Evolutionary conservation across 2,329 filamentous ascomycete species (phyloP).

Genomic region (Talaromyces pinophilus): DNA sequence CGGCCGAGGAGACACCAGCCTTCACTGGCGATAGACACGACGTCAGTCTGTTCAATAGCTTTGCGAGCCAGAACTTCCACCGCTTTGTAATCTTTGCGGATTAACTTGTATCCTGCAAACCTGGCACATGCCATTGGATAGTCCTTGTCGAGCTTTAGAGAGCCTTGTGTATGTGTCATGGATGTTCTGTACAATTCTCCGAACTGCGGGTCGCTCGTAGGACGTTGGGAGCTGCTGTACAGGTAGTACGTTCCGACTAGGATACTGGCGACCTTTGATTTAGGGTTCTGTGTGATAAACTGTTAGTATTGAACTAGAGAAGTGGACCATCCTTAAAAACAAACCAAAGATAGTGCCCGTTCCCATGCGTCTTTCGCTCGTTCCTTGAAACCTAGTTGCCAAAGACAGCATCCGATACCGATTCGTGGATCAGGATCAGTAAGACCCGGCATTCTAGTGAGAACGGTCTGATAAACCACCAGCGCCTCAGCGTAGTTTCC

Average conservation of each 20-base stretch:
- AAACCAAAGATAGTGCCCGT: conserved; percentile 74
- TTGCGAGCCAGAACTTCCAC: conserved; percentile 87
- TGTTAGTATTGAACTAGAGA: not conserved
- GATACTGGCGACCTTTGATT: conserved; percentile 87
- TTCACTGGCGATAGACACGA: conserved; percentile 94
- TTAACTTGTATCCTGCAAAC: conserved; percentile 86
- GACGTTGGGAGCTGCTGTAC: conserved; percentile 78
- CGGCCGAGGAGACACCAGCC: conserved; percentile 94
- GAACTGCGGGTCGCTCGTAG: conserved; percentile 83
- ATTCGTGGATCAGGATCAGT: conserved; percentile 93
- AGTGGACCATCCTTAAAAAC: conserved; percentile 6
- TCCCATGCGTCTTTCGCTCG: conserved; percentile 92
- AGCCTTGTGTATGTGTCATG: conserved; percentile 92
- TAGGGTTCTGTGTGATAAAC: conserved; percentile 56
- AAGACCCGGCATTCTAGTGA: conserved; percentile 82
- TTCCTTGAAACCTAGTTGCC: conserved; percentile 93
- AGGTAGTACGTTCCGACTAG: conserved; percentile 88
- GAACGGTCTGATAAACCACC: conserved; percentile 79
- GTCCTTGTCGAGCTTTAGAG: conserved; percentile 90
- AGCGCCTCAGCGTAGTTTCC: conserved; percentile 83
- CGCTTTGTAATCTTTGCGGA: conserved; percentile 75
- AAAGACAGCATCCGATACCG: conserved; percentile 94
- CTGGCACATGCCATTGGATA: conserved; percentile 86
- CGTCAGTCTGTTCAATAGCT: conserved; percentile 92
- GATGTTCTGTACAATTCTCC: conserved; percentile 83